Evolutionary conservation across 192 early-diverging fungal species (phyloP).

Genomic region (Coemansia sp.): DNA sequence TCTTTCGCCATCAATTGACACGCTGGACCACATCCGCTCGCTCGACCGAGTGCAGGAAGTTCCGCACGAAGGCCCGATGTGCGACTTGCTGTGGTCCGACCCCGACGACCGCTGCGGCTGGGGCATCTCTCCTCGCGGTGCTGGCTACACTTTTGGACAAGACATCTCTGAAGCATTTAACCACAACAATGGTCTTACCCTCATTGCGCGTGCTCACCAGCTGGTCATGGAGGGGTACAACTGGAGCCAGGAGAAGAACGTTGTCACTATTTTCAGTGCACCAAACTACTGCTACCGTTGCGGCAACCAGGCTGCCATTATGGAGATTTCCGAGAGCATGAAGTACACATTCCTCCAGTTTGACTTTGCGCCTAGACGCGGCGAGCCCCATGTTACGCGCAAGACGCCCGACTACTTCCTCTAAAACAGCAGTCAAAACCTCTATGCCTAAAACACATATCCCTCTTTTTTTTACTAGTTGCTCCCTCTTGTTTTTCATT

Average conservation of each 20-base stretch:
- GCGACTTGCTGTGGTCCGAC: slow-evolving; percentile 51
- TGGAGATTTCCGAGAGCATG: slow-evolving; percentile 79
- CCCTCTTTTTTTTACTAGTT: not conserved
- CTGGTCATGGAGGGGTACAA: slow-evolving; percentile 96
- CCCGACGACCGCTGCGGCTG: slow-evolving; percentile 76
- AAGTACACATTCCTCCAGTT: slow-evolving; percentile 99
- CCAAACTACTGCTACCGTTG: slow-evolving; percentile 99
- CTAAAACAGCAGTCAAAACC: slow-evolving; percentile 58
- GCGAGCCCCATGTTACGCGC: slow-evolving; percentile 97
- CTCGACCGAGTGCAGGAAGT: slow-evolving; percentile 87
- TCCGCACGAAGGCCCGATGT: slow-evolving; percentile 50
- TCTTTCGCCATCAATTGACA: no score
- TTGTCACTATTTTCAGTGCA: slow-evolving; percentile 95
- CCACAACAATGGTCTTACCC: slow-evolving; percentile 84
- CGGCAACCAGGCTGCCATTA: slow-evolving; percentile 92
- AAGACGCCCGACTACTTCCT: slow-evolving; percentile 99
- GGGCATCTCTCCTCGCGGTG: slow-evolving; percentile 94
- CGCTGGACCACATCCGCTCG: slow-evolving; percentile 83
- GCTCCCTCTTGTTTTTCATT: slow-evolving; percentile 2
- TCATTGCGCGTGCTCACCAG: slow-evolving; percentile 98
- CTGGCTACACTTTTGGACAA: slow-evolving; percentile 96
- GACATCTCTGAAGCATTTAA: slow-evolving; percentile 97
- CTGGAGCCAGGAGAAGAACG: slow-evolving; percentile 70
- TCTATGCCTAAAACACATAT: not conserved
- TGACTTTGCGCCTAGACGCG: slow-evolving; percentile 95